Base-by-base conservation (phyloP, 495 filamentous ascomycete genomes). In the Bryoglossum gracile region DNA sequence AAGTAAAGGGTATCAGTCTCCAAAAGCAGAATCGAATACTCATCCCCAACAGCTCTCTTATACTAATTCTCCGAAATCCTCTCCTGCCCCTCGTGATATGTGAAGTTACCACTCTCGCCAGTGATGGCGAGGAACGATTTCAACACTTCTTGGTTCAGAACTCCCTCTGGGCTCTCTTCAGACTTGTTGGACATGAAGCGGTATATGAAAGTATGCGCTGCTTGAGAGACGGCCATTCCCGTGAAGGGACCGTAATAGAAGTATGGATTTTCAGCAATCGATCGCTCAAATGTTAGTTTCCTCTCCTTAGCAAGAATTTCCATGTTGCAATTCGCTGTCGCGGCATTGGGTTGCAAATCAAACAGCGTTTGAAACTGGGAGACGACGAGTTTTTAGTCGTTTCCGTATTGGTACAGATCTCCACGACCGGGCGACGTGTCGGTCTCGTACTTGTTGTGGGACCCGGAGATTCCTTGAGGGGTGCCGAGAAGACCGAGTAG, bases 401-500 rank as follows among this genome's bases (percentile, higher is more conserved):
- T 44, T 8, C 48, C 48, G 14, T 51, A 51, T 21, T 43, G 39
- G 39, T 43, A 51, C 9, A 51, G 23, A 38, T 51, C 48, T 3
- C 22, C 22, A 9, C 48, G 38, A 10, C 39, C 44, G 9, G 48
- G 36, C 9, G 47, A 50, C 14, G 38, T 34, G 16, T 50, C 47
- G 19, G 63, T 54, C 59, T 81, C 77, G 53, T 73, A 72, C 26
- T 74, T 71, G 56, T 73, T 77, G 53, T 80, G 78, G 2, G 47
- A 74, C 43, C 72, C 72, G 34, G 63, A 65, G 4, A 81, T 57
- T 17, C 74, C 55, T n/a, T 49, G 19, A 22, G 54, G 43, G 32
- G 41, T 25, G 22, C 54, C 59, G 21, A 55, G 44, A 5, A 63
- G 48, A 13, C 50, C 55, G 16, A 41, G 22, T 8, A 61, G 53